Percentiles rank a stretch among this genome's conserved stretches.
phyloP scores from a whole-genome alignment of 352 stramenopile genomes.

The Phytophthora chlamydospora region DNA sequence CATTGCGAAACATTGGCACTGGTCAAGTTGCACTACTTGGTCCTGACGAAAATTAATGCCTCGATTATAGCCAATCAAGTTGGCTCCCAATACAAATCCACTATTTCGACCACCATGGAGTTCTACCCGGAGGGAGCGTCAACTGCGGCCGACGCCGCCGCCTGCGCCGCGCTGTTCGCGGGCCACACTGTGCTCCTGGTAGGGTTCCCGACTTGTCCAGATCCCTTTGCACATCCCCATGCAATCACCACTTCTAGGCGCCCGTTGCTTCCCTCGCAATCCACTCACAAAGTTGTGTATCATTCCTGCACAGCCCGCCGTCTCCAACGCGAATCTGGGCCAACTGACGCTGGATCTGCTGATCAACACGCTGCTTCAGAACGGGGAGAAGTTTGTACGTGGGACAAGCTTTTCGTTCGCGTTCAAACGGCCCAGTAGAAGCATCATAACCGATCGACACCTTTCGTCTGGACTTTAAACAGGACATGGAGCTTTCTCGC shows the following conservation, averaged over 20 bases:
- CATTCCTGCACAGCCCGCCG: constrained; percentile 48
- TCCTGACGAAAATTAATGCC: not conserved
- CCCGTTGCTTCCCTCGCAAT: not conserved
- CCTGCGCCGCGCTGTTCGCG: constrained; percentile 47
- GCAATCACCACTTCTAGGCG: constrained; percentile 4
- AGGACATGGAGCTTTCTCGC: constrained; percentile 49
- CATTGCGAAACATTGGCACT: too few relatives aligned
- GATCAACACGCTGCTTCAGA: constrained; percentile 74
- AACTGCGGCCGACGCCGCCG: constrained; percentile 31
- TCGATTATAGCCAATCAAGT: not conserved
- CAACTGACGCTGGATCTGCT: constrained; percentile 81
- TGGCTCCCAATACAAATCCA: constrained; percentile 4
- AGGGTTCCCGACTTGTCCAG: constrained; percentile 4
- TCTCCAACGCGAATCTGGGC: constrained; percentile 85
- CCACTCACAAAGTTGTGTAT: constrained; percentile 22
- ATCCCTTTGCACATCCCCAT: not conserved
- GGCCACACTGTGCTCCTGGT: constrained; percentile 67
- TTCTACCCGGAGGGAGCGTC: constrained; percentile 46
- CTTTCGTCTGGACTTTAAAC: constrained; percentile 4
- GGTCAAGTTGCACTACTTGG: too few relatives aligned
- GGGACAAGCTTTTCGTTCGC: not conserved
- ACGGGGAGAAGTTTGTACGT: constrained; percentile 54
- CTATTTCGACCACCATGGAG: constrained; percentile 39
- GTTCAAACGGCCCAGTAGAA: not conserved
- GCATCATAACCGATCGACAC: constrained; percentile 11